These are phyloP conservation scores for Blumeria hordei DNA, from an alignment of 2,329 filamentous ascomycete genomes.

Conservation along the genomic window DNA sequence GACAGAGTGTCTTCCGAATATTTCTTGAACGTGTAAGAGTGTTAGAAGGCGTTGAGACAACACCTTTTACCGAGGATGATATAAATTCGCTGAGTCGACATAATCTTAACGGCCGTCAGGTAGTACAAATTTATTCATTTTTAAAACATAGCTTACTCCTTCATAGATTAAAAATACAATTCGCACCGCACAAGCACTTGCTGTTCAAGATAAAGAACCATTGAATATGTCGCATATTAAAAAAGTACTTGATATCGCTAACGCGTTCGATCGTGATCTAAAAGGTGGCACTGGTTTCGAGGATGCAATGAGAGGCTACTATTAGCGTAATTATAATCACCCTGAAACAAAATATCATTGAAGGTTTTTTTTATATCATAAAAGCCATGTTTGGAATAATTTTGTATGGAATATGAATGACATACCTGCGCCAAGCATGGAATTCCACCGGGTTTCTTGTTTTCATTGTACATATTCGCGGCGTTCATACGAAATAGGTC, in stretches of 20 bases:
- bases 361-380: too few species aligned
- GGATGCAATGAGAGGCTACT: constrained; percentile 68
- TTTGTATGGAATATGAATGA: too few species aligned
- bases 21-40: constrained; percentile 52
- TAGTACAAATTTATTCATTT: constrained; percentile 14
- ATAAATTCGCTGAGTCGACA: constrained; percentile 40
- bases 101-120: constrained; percentile 44
- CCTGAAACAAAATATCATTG: too few species aligned
- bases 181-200: constrained; percentile 59
- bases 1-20: constrained; percentile 60
- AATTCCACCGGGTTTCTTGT: too few species aligned
- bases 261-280: constrained; percentile 62
- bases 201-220: constrained; percentile 45
- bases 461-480: too few species aligned
- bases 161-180: constrained; percentile 62
- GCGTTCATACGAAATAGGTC: too few species aligned
- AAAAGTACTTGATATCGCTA: constrained; percentile 61
- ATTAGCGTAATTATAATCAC: constrained; percentile 5
- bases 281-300: constrained; percentile 59
- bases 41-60: constrained; percentile 34
- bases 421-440: too few species aligned
- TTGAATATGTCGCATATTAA: constrained; percentile 60
- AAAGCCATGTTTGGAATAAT: too few species aligned
- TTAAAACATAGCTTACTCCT: constrained; percentile 16
- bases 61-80: constrained; percentile 41